A percentile compares a stretch with the other conserved stretches of the same genome.
phyloP scores from a whole-genome alignment of 2,329 filamentous ascomycete genomes.

The Aquanectria penicillioides region DNA sequence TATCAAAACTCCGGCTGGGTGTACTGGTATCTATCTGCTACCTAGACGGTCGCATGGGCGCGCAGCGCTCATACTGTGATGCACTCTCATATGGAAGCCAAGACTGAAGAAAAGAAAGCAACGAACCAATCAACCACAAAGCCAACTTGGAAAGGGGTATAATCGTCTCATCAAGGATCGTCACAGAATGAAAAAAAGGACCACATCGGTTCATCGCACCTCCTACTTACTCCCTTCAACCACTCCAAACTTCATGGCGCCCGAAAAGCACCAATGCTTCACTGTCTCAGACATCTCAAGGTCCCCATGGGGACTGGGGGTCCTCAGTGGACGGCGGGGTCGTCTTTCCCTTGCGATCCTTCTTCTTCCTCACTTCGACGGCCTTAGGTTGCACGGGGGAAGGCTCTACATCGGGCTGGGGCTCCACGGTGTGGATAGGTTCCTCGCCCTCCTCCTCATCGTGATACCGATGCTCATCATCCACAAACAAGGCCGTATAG shows the following conservation, averaged over 20 bases:
- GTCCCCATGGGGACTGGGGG: conserved; percentile 29
- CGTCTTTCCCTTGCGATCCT: conserved; percentile 37
- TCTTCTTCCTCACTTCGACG: conserved; percentile 36
- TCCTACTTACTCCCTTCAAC: no score
- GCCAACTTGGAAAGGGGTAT: conserved; percentile 21
- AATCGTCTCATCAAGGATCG: conserved; percentile 12
- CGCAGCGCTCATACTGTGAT: neutral
- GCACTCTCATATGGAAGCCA: neutral
- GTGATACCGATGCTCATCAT: conserved; percentile 40
- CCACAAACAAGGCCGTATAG: conserved; percentile 34
- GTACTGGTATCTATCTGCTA: no score
- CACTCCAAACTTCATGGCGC: no score
- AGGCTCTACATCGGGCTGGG: conserved; percentile 7
- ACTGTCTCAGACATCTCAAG: no score
- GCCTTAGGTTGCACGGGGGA: conserved; percentile 29
- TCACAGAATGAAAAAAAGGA: conserved; percentile 16
- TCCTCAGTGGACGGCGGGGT: conserved; percentile 33
- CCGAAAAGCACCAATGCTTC: no score
- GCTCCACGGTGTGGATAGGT: conserved; percentile 11
- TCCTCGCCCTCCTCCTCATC: conserved; percentile 39
- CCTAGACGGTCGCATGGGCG: no score
- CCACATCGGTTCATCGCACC: conserved; percentile 1
- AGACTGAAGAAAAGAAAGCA: neutral
- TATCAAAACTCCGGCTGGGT: no score
- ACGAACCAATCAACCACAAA: neutral